Evolutionary conservation across 345 rosid genomes (phyloP).

Genomic region (Microcos paniculata): DNA sequence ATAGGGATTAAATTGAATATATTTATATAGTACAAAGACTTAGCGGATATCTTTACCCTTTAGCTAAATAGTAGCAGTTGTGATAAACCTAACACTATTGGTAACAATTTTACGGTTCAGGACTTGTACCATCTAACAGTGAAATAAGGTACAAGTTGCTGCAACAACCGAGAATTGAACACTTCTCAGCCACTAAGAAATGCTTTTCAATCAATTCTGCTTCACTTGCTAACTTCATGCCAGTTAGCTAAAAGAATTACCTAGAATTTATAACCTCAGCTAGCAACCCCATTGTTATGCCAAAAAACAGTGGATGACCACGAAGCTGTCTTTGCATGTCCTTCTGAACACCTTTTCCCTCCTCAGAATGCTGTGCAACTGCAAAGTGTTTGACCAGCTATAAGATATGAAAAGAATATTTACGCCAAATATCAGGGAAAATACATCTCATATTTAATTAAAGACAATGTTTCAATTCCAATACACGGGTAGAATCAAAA

Average conservation of each 20-base stretch:
- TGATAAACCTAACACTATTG: background rate
- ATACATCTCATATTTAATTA: background rate
- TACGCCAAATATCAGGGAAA: conserved; percentile 11
- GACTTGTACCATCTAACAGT: background rate
- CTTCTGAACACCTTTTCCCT: conserved; percentile 36
- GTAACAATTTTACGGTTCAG: background rate
- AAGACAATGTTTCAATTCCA: background rate
- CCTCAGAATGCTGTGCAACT: conserved; percentile 50
- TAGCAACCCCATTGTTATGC: conserved; percentile 86
- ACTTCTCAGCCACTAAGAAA: background rate
- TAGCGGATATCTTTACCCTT: too few species aligned
- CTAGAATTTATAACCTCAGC: conserved; percentile 98
- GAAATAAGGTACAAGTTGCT: background rate
- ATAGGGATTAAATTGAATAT: too few species aligned
- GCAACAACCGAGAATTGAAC: conserved; percentile 2
- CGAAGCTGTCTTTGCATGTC: conserved; percentile 61
- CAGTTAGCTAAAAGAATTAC: conserved; percentile 36
- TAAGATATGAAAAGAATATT: conserved; percentile 6
- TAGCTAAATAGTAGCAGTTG: background rate
- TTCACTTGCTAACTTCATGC: conserved; percentile 10
- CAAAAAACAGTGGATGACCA: conserved; percentile 89
- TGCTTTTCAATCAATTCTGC: conserved; percentile 7
- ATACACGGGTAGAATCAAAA: too few species aligned
- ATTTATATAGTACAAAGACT: too few species aligned
- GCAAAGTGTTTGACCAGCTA: conserved; percentile 36